Conservation (phyloP, 495 filamentous ascomycete genomes). For the Penicillium maclennaniae region DNA sequence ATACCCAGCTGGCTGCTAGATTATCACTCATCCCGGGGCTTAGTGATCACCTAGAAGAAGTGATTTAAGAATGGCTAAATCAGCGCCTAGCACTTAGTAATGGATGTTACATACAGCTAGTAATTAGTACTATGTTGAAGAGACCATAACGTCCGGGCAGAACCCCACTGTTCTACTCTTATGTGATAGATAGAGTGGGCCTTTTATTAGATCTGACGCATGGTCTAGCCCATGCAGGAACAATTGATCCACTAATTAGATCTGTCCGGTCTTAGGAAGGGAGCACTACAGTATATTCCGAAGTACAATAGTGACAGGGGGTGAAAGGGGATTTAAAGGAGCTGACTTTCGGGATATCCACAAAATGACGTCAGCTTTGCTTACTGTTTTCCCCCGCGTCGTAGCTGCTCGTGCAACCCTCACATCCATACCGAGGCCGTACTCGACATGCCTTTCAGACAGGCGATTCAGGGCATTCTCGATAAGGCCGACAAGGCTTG, state of each 20-base stretch:
- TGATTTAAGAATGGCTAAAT: neutral
- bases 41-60: neutral
- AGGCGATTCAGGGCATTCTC: slow-evolving; percentile 23
- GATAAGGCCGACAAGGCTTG: slow-evolving; percentile 27
- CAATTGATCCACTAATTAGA: slow-evolving; percentile 3
- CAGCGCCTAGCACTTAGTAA: neutral
- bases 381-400: slow-evolving; percentile 13
- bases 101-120: neutral
- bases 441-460: slow-evolving; percentile 29
- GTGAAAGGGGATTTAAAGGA: slow-evolving; percentile 3
- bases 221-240: slow-evolving; percentile 4
- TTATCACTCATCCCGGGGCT: slow-evolving; percentile 7
- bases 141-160: neutral
- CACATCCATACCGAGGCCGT: slow-evolving; percentile 16
- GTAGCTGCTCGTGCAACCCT: slow-evolving; percentile 5
- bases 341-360: slow-evolving; percentile 4
- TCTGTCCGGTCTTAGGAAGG: slow-evolving; percentile 1
- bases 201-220: neutral
- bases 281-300: slow-evolving; percentile 4
- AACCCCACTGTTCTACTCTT: neutral
- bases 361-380: slow-evolving; percentile 23
- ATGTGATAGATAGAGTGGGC: neutral
- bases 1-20: neutral
- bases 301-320: slow-evolving; percentile 6
- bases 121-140: slow-evolving; percentile 1